Evolutionary conservation across 306 rosid species (phyloP), one percentile per base, ranked within the genome.

Genomic region (Biancaea sappan): DNA sequence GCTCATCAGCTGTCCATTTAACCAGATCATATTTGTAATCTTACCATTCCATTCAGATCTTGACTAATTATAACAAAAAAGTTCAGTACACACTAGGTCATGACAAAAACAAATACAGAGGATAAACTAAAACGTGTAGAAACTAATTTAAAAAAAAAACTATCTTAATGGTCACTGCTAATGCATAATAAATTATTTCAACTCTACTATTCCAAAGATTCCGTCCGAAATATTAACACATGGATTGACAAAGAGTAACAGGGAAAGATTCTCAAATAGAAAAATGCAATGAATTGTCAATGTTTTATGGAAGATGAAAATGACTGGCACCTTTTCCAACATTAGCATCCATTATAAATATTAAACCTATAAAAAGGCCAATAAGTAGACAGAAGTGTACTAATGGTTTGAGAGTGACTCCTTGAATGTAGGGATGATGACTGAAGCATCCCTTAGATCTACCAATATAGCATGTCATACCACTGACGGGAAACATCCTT

Each of bases 281-380:
- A 66, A 79, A 73, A 57, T 7, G 81, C 37, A 25, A 65, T 47
- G 78, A 73, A 46, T 11, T 18, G 83, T 79, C 76, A 58, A 58
- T 34, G 32, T 71, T 60, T 26, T 14, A 31, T 60, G 74, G 51
- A 50, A 66, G 77, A 72, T 40, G 79, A 73, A 79, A 82, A 79
- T 72, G 83, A 83, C 96, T 81, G 81, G 81, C 90, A 83, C 75
- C 75, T 67, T 74, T 47, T 74, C 69, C 77, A 53, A 62, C 38
- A 67, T 25, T 54, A 56, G 53, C 74, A 38, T 19, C 59, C 56
- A 53, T 72, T 72, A 59, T 19, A 60, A 75, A 73, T 51, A 32
- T 58, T 32, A 65, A 68, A 66, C 37, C 61, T 62, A 54, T 34
- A 48, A 41, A 3, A 29, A 12, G 75, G 43, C 59, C 81, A 54